Conservation (phyloP, 148 eudicot genomes). For the Nepenthes mirabilis region DNA sequence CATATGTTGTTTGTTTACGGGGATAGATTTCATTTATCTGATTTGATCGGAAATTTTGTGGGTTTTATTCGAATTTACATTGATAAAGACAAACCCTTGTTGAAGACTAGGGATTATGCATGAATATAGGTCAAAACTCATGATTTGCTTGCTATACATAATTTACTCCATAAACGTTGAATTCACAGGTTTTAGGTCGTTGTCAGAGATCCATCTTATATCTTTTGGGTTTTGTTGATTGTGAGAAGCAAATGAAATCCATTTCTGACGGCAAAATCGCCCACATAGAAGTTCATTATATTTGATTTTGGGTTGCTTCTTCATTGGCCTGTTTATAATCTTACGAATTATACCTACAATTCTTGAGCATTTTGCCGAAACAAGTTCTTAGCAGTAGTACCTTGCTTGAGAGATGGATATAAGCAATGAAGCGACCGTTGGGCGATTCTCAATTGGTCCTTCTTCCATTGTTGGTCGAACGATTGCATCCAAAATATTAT, state of each 20-base stretch:
- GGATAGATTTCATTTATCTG: neutral
- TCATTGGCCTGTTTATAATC: neutral
- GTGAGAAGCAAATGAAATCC: neutral
- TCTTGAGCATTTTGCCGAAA: neutral
- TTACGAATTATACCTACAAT: neutral
- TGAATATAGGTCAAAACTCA: neutral
- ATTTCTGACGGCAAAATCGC: neutral
- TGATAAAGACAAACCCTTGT: neutral
- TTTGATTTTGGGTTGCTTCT: constrained; percentile 4
- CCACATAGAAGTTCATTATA: neutral
- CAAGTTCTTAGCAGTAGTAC: neutral
- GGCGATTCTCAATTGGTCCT: constrained; percentile 72
- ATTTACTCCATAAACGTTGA: neutral
- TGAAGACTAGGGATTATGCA: neutral
- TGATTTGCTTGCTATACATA: neutral
- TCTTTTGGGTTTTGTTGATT: neutral
- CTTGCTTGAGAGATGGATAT: constrained; percentile 49
- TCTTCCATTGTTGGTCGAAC: constrained; percentile 62
- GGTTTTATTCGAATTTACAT: neutral
- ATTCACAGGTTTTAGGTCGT: neutral
- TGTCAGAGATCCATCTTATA: neutral
- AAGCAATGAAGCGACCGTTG: constrained; percentile 70
- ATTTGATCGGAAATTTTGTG: neutral
- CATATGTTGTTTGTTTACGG: no score
- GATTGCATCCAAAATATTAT: constrained; percentile 67